These are phyloP conservation scores for Penicillium sp. DNA, from an alignment of 2,329 filamentous ascomycete genomes.

Conservation along the genomic window DNA sequence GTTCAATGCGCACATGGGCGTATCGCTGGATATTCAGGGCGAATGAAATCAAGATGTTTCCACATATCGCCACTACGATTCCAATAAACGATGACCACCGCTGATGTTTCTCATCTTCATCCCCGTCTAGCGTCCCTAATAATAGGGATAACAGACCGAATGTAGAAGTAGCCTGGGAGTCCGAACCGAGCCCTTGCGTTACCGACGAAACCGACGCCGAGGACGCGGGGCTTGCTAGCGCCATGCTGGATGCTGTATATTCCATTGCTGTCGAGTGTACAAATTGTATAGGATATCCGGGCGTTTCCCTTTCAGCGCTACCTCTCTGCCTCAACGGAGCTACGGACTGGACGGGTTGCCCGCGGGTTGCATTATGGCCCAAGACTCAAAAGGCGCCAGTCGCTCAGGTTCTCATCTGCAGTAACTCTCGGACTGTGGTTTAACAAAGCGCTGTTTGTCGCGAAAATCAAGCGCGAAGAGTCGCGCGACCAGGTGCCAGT, in stretches of 20 bases:
- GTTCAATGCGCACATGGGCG: constrained; percentile 79
- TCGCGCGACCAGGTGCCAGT: neutral
- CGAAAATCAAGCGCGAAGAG: neutral
- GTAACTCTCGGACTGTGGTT: neutral
- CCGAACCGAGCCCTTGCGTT: neutral
- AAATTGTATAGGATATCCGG: neutral
- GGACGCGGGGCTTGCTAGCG: neutral
- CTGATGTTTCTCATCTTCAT: constrained; percentile 18
- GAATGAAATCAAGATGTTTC: constrained; percentile 90
- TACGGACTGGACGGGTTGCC: constrained; percentile 1
- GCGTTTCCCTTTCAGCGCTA: neutral
- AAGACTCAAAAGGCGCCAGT: neutral
- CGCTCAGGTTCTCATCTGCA: neutral
- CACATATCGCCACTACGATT: constrained; percentile 85
- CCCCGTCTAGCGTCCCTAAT: constrained; percentile 13
- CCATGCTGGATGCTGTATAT: neutral
- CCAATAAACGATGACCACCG: constrained; percentile 90
- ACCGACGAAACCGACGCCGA: neutral
- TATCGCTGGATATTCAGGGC: constrained; percentile 96
- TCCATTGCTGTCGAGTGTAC: neutral
- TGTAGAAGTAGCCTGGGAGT: constrained; percentile 17
- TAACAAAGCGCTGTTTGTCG: neutral
- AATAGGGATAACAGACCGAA: constrained; percentile 17
- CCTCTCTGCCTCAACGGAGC: neutral
- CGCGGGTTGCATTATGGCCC: constrained; percentile 4